These are phyloP conservation scores for Phlyctochytrium bullatum DNA, from an alignment of 192 early-diverging fungal genomes.

Conservation along the genomic window DNA sequence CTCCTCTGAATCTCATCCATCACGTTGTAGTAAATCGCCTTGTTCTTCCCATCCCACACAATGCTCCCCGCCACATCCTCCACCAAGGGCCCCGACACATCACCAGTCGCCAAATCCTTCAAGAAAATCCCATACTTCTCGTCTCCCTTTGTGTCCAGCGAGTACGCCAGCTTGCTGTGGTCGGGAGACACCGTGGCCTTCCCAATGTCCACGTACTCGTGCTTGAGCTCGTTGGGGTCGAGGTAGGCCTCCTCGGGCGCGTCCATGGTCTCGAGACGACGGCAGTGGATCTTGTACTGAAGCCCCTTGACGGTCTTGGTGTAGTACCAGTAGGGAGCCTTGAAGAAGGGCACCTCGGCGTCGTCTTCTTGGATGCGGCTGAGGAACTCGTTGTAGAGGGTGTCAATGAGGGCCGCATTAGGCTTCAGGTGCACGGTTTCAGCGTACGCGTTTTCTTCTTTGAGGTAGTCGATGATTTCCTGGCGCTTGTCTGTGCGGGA, in stretches of 20 bases:
- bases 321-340: conserved; percentile 43
- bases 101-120: conserved; percentile 40
- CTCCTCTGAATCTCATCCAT: conserved; percentile 38
- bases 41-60: conserved; percentile 31
- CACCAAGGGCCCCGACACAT: conserved; percentile 22
- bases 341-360: conserved; percentile 35
- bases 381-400: conserved; percentile 47
- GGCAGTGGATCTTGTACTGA: conserved; percentile 46
- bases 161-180: conserved; percentile 39
- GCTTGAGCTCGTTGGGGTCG: conserved; percentile 12
- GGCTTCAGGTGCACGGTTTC: conserved; percentile 31
- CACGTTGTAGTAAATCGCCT: conserved; percentile 34
- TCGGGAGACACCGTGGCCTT: conserved; percentile 24
- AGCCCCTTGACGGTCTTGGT: conserved; percentile 45
- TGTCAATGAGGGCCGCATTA: conserved; percentile 31
- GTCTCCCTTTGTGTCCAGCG: conserved; percentile 42
- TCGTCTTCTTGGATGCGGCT: conserved; percentile 44
- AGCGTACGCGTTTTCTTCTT: conserved; percentile 43
- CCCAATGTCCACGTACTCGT: conserved; percentile 18
- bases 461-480: conserved; percentile 43
- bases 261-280: conserved; percentile 24
- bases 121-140: conserved; percentile 41
- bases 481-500: conserved; percentile 28
- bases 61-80: conserved; percentile 12
- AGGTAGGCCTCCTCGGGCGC: conserved; percentile 29